Base-by-base conservation (phyloP, 768 basidiomycete species). In the Glaciozyma martinii region DNA sequence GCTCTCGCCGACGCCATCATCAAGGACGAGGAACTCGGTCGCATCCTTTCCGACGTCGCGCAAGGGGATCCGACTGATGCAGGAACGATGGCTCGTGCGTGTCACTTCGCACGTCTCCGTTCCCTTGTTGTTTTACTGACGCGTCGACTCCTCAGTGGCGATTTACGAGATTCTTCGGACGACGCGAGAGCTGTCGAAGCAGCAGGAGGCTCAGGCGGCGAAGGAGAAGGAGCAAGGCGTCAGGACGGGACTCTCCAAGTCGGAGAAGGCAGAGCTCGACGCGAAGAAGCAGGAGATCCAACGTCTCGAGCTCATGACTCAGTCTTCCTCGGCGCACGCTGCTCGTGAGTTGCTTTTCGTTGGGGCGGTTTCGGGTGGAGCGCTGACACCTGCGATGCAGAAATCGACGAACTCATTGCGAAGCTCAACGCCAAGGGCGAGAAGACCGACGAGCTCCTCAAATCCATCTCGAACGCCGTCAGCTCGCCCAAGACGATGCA, bases 191-290 rank as follows among this genome's bases (percentile, higher is more conserved):
- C 32, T 67, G 1, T 19, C 27, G 15, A 44, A 21, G 13, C 57
- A 64, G 42, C 66, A 61, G 53, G 60, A 21, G 3, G 63, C 32
- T 2, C 42, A 61, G n/a, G 63, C 60, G 25, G 23, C 30, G n/a
- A 53, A 40, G 30, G 25, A 40, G 25, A 23, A 32, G 27, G 56
- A 58, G 1, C 56, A 58, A 29, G 21, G 25, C 15, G 52, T 37
- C 5, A n/a, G 19, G 32, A 29, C 53, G 43, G 49, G 59, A 2
- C 30, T 67, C 8, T 47, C 56, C 3, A 7, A 12, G n/a, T 15
- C 13, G 21, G 66, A 67, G 60, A 44, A 8, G 23, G 62, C 67
- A 13, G 67, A 64, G 53, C 63, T 65, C 53, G 63, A 64, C 33
- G 56, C 42, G 9, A 64, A 65, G 56, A 53, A 33, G 27, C 60